Percentiles rank a stretch among this genome's conserved stretches.
phyloP scores from a whole-genome alignment of 2,329 filamentous ascomycete species.

The Aureobasidium sp. region DNA sequence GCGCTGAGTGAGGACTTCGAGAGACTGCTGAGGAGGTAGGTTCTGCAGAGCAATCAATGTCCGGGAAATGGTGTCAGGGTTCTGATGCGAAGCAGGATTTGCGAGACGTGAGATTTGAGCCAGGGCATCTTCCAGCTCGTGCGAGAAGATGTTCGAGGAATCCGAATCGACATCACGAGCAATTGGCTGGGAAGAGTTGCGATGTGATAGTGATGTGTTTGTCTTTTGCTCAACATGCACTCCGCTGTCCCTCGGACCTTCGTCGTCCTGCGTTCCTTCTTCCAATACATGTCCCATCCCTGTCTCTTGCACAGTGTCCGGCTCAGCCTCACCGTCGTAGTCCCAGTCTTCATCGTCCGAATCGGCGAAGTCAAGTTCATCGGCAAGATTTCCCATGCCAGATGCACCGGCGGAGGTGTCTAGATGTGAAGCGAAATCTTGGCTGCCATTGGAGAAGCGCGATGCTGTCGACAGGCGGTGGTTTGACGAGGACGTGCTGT shows the following conservation, averaged over 20 bases:
- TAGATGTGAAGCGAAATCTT: slow-evolving; percentile 33
- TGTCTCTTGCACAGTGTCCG: neutral
- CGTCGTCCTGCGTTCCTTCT: slow-evolving; percentile 22
- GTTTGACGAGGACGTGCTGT: slow-evolving; percentile 36
- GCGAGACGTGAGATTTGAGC: slow-evolving; percentile 28
- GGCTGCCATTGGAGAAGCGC: slow-evolving; percentile 25
- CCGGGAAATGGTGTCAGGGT: slow-evolving; percentile 28
- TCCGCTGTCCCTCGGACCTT: slow-evolving; percentile 39
- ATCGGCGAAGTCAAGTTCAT: slow-evolving; percentile 69
- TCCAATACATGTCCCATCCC: slow-evolving; percentile 17
- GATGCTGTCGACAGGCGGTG: slow-evolving; percentile 29
- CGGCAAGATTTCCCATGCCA: slow-evolving; percentile 69
- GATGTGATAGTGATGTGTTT: slow-evolving; percentile 26
- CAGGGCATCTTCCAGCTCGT: slow-evolving; percentile 30
- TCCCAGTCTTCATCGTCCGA: slow-evolving; percentile 32
- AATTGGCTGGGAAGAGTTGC: slow-evolving; percentile 25
- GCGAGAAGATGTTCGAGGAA: slow-evolving; percentile 29
- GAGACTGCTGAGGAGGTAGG: slow-evolving; percentile 27
- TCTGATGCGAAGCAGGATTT: slow-evolving; percentile 21
- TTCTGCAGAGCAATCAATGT: slow-evolving; percentile 28
- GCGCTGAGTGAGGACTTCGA: slow-evolving; percentile 29
- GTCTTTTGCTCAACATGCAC: slow-evolving; percentile 37
- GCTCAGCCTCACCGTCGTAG: slow-evolving; percentile 9
- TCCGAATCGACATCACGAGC: slow-evolving; percentile 10
- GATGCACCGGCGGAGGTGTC: slow-evolving; percentile 36